Base-by-base conservation (phyloP, 2,329 filamentous ascomycete genomes). In the Botrytis byssoidea region DNA sequence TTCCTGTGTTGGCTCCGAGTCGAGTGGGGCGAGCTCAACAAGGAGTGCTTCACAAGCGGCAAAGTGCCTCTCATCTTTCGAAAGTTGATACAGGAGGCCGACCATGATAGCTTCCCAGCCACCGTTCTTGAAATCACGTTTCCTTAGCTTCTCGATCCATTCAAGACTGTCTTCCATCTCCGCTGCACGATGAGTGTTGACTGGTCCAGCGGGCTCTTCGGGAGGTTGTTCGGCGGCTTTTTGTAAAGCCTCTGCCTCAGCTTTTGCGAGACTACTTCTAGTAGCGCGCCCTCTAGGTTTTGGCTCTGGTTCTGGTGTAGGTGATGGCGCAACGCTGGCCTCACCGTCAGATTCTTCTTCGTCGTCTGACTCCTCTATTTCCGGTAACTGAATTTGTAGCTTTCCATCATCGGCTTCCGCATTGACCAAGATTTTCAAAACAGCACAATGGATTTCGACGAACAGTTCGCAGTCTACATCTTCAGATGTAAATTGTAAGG, bases 91-190 rank as follows among this genome's bases (percentile, higher is more conserved):
- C 25, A 99, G 83, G 25, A 98, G 85, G 10, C 95, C 96, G 61
- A 97, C 91, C 80, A 98, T 88, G 76, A 98, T 95, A 75, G 94
- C 83, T 82, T 98, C 90, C 96, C 96, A 99, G 32, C 94, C 94
- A 73, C 95, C 96, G 63, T 95, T 89, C 76, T 89, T 87, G 81
- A 98, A 97, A 77, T 97, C 91, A 64, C 95, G 92, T 79, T 92
- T 92, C 76, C 91, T 90, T 35, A 98, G 85, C 75, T 93, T 89
- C 71, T 97, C 92, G 74, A 97, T 89, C 96, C 96, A 99, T 77
- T 93, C 89, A 76, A 92, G 94, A 18, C 85, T 86, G 14, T 84
- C 86, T 65, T 97, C 86, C 78, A 96, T 89, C 75, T 97, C 94
- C 35, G 91, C 88, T 12, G 94, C 95, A 18, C 89, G 90, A 80